These are phyloP conservation scores for Cyclocybe cylindracea DNA, from an alignment of 768 basidiomycete genomes.

Conservation along the genomic window DNA sequence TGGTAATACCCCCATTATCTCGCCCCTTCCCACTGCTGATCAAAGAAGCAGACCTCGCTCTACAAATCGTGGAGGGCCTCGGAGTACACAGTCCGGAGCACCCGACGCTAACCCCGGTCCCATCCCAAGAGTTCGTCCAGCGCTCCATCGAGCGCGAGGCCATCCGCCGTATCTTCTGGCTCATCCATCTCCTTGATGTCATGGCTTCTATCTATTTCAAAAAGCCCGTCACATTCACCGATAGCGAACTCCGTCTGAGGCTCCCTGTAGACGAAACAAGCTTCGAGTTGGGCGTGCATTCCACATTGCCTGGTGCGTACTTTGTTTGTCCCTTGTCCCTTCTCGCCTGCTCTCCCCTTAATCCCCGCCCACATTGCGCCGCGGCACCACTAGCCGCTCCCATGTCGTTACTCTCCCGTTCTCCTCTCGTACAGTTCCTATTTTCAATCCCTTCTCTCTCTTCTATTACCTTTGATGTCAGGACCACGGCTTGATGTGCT, in stretches of 20 bases:
- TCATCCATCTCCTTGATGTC: conserved; percentile 64
- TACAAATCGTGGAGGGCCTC: conserved; percentile 67
- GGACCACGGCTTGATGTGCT: conserved; percentile 21
- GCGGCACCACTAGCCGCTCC: conserved; percentile 11
- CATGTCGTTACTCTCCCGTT: conserved; percentile 14
- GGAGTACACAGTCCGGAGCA: conserved; percentile 66
- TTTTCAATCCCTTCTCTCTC: conserved; percentile 15
- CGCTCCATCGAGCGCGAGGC: conserved; percentile 74
- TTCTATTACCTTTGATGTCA: conserved; percentile 17
- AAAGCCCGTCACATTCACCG: conserved; percentile 40
- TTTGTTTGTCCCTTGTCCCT: conserved; percentile 10
- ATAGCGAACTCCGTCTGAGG: conserved; percentile 56
- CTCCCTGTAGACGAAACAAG: conserved; percentile 82
- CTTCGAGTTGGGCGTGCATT: conserved; percentile 71
- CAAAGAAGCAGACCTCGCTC: conserved; percentile 52
- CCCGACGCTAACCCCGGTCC: conserved; percentile 57
- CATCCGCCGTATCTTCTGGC: conserved; percentile 81
- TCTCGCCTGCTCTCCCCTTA: conserved; percentile 15
- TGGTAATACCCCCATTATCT: conserved; percentile 35
- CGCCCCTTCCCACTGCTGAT: conserved; percentile 22
- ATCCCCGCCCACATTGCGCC: conserved; percentile 10
- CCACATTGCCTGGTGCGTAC: conserved; percentile 50
- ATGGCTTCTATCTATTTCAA: conserved; percentile 47
- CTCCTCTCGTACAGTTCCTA: conserved; percentile 15
- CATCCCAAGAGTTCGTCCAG: conserved; percentile 60